Evolutionary conservation across 169 alveolate genomes (phyloP), one percentile per base, ranked within the genome.

Genomic region (Plasmodium gonderi): DNA sequence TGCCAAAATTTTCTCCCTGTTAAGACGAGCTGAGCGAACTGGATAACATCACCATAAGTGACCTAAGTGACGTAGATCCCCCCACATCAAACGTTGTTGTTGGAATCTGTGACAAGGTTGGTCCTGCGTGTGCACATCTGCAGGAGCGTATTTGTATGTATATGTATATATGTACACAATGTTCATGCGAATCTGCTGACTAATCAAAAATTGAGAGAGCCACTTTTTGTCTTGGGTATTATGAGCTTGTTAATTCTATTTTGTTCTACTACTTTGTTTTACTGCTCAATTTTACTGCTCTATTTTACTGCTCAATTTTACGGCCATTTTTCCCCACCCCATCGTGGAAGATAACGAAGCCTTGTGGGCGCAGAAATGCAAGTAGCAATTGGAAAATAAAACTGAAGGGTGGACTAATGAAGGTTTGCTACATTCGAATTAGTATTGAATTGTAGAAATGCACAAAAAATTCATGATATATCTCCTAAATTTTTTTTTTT

Each of bases 41-140:
- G n/a, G 92, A 83, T 31, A 47, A 83, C 47, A 54, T 83, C 42
- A 65, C 92, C 29, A 83, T 83, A 69, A 83, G 92, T 23, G 92
- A 83, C 38, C 65, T 83, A n/a, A 83, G 92, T 40, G 92, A 83
- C 64, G 92, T 83, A n/a, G 92, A 83, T 72, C 92, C 92, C 11
- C 85, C 82, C 14, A 83, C 92, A 20, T 49, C 60, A n/a, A 83
- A 83, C 47, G 69, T 83, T 0, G 65, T 83, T 20, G 80, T 83
- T 6, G 92, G 85, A 3, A 74, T 83, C 6, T 83, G 85, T 9
- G 92, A 83, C 44, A 83, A 83, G 60, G 92, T 83, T n/a, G 3
- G 54, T 29, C 8, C 45, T 47, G 64, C 72, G 67, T 44, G 33
- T 23, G 2, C 68, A 75, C 1, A 6, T 1, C 68, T 38, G n/a